Conservation (phyloP, 2,329 filamentous ascomycete genomes). For the Arthrinium phaeospermum region DNA sequence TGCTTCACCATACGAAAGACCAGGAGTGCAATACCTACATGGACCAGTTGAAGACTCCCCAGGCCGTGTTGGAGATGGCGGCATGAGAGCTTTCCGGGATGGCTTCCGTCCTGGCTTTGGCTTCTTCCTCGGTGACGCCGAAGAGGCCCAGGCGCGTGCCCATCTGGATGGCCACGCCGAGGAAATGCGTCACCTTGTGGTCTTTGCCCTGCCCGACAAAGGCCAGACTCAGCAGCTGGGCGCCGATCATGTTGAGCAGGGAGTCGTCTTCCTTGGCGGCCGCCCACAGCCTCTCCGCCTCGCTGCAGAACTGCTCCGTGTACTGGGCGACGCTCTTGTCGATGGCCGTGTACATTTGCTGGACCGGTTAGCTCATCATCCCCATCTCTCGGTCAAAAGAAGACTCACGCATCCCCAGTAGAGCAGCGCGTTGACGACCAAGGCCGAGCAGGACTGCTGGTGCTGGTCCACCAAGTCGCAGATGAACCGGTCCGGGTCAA, state of each 20-base stretch:
- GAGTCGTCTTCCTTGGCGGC: slow-evolving; percentile 29
- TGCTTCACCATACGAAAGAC: not conserved
- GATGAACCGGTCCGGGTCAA: slow-evolving; percentile 42
- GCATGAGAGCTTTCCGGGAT: slow-evolving; percentile 25
- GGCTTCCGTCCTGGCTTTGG: slow-evolving; percentile 16
- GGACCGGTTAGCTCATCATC: not conserved
- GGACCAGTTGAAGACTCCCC: slow-evolving; percentile 46
- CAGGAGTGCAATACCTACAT: slow-evolving; percentile 35
- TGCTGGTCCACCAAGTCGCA: slow-evolving; percentile 35
- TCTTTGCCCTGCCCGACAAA: slow-evolving; percentile 43
- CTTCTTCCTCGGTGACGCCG: slow-evolving; percentile 24
- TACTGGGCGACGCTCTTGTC: slow-evolving; percentile 29
- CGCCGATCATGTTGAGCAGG: slow-evolving; percentile 36
- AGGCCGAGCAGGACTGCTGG: slow-evolving; percentile 37
- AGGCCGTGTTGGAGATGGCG: slow-evolving; percentile 33
- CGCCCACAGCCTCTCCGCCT: slow-evolving; percentile 36
- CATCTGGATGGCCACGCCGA: slow-evolving; percentile 37
- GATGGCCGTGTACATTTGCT: slow-evolving; percentile 45
- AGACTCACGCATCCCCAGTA: slow-evolving; percentile 39
- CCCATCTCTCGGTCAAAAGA: no score
- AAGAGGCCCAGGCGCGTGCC: slow-evolving; percentile 40
- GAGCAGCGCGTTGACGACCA: slow-evolving; percentile 43
- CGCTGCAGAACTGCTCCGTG: slow-evolving; percentile 31
- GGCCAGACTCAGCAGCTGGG: slow-evolving; percentile 41
- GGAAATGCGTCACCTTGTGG: slow-evolving; percentile 38